These are phyloP conservation scores for Calonectria leucothoes DNA, from an alignment of 2,329 filamentous ascomycete genomes.

Conservation along the genomic window DNA sequence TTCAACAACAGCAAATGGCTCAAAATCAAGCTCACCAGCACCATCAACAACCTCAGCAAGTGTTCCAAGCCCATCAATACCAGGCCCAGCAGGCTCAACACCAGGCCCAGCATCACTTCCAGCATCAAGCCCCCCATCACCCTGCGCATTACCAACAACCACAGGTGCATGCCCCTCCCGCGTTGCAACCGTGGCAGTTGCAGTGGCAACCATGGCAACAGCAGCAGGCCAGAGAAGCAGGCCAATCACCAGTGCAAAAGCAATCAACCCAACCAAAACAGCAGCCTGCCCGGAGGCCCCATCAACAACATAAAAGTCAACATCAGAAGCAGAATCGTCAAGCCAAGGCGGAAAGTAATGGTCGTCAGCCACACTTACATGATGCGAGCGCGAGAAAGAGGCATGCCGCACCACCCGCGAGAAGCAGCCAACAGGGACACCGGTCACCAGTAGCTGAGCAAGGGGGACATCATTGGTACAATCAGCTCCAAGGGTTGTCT, in stretches of 20 bases:
- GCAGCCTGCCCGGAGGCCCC: not conserved
- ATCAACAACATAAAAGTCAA: not conserved
- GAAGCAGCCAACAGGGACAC: not conserved
- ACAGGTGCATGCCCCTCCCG: not conserved
- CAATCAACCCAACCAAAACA: not conserved
- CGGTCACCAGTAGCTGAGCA: not conserved
- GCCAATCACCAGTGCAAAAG: not conserved
- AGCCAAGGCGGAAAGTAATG: not conserved
- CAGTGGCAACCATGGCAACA: not conserved
- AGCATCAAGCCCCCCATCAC: not conserved
- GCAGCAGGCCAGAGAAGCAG: not conserved
- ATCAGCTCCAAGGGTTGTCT: not conserved
- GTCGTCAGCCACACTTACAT: not conserved
- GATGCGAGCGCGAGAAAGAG: not conserved
- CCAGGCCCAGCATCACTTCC: not conserved
- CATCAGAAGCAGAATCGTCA: not conserved
- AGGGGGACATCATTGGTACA: not conserved
- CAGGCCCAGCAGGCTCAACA: not conserved
- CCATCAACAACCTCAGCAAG: not conserved
- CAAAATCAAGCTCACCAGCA: not conserved
- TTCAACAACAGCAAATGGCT: not conserved
- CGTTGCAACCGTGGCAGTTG: not conserved
- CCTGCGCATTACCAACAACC: not conserved
- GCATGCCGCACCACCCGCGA: not conserved
- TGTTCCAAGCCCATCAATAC: not conserved